phyloP scores from a whole-genome alignment of 129 eudicot species.

The Gnaphalium uliginosum region DNA sequence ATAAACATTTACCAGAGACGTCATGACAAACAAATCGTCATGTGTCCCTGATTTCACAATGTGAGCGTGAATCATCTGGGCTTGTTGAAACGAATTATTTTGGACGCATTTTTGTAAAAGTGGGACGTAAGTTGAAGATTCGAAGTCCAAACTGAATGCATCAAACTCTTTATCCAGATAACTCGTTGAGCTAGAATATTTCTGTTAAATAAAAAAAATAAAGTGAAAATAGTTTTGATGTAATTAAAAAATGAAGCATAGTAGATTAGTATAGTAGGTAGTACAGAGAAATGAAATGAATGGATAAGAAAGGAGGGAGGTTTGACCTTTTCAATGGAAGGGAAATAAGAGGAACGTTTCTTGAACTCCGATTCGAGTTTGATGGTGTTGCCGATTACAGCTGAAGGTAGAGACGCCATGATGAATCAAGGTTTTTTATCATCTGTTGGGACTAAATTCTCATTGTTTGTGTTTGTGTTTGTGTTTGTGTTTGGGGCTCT shows the following conservation, averaged over 20 bases:
- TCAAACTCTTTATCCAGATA: slow-evolving; percentile 45
- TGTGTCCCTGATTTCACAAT: slow-evolving; percentile 60
- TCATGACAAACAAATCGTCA: slow-evolving; percentile 65
- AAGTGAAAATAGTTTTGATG: neutral
- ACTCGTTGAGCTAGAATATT: slow-evolving; percentile 24
- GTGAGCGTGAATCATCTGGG: slow-evolving; percentile 63
- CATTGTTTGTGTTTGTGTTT: neutral
- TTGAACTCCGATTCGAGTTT: slow-evolving; percentile 71
- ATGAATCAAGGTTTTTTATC: neutral
- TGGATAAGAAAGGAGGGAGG: neutral
- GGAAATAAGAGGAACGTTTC: slow-evolving; percentile 45
- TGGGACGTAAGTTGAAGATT: slow-evolving; percentile 57
- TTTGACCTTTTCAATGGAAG: slow-evolving; percentile 58
- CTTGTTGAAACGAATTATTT: slow-evolving; percentile 43
- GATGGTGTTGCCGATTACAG: slow-evolving; percentile 51
- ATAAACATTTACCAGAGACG: slow-evolving; percentile 74
- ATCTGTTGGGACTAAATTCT: neutral
- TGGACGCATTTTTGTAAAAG: slow-evolving; percentile 74
- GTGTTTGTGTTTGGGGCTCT: neutral
- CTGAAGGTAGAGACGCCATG: slow-evolving; percentile 80
- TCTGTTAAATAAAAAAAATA: slow-evolving; percentile 26
- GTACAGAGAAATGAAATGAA: neutral
- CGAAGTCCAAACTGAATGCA: slow-evolving; percentile 46
- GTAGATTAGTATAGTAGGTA: neutral
- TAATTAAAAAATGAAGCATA: neutral